Conservation (phyloP, 352 stramenopile genomes). For the Blastocystis hominis region DNA sequence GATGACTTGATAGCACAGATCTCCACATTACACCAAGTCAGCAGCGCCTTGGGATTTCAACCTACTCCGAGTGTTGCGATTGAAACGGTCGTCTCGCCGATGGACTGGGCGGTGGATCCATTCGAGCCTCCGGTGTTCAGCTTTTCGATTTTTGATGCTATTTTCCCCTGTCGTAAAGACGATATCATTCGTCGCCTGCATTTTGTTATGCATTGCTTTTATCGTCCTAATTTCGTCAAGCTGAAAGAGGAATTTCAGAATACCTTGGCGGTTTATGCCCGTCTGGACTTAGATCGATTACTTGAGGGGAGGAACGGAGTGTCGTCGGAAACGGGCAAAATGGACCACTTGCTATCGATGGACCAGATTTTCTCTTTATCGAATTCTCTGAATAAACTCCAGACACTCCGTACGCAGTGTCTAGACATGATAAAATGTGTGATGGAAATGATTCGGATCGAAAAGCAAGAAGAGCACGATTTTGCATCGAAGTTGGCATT, state of each 20-base stretch:
- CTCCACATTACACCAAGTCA: no score
- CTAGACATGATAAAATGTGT: not conserved
- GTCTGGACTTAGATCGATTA: not conserved
- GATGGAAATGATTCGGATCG: not conserved
- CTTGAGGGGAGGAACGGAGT: not conserved
- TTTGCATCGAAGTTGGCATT: not conserved
- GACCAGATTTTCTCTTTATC: not conserved
- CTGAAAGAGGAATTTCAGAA: not conserved
- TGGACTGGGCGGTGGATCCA: not conserved
- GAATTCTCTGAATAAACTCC: not conserved
- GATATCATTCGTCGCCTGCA: not conserved
- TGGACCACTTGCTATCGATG: not conserved
- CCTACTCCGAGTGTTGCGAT: no score
- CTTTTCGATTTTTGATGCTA: not conserved
- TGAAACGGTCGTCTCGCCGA: not conserved
- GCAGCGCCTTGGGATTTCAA: no score
- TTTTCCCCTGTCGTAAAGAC: not conserved
- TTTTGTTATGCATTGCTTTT: not conserved
- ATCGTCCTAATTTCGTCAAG: not conserved
- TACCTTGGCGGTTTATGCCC: not conserved
- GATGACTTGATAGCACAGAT: no score
- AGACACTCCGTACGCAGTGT: not conserved
- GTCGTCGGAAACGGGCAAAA: not conserved
- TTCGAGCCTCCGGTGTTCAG: not conserved
- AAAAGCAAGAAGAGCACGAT: not conserved